Base-by-base conservation (phyloP, 495 filamentous ascomycete genomes). In the Penicillium argentinense region DNA sequence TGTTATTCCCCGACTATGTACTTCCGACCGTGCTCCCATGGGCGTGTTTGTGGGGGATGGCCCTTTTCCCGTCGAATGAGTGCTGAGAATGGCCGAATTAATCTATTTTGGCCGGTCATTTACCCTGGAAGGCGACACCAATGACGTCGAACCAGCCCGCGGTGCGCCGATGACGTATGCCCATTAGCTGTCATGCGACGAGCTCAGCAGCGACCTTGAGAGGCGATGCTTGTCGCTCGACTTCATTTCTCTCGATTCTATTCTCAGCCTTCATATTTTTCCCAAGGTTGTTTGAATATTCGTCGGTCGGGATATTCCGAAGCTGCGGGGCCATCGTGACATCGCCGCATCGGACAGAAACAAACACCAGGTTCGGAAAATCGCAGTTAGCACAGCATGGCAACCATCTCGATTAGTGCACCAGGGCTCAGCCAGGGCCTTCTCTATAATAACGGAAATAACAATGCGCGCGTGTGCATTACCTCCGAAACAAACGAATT, bases 401-500 rank as follows among this genome's bases (percentile, higher is more conserved):
- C 71, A 24, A 54, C 53, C 22, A 53, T 75, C 27, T 68, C 68
- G 0, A 73, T 75, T 32, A 71, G 60, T 41, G 64, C 68, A 1
- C 66, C 66, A 0, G 64, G 67, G 5, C 38, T 66, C 9, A 53
- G 39, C 25, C 57, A 50, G 30, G 71, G 71, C 1, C 64, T 75
- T 7, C 54, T 75, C 17, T 72, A 72, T 36, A 73, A 68, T 27
- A 66, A 64, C 29, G 65, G 63, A n/a, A 47, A 60, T 17, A 60
- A 66, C 19, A 71, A 75, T n/a, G 78, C 79, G 3, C 72, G 73
- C 12, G 56, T 88, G n/a, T 82, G 82, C 54, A 65, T 88, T 32
- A 83, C 84, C 0, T 73, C 84, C 5, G 83, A 88, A 53, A 68
- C 66, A 9, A 64, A 69, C 0, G 81, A 84, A 3, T 88, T 87